phyloP scores from a whole-genome alignment of 768 basidiomycete genomes.

The Auricularia sp. region DNA sequence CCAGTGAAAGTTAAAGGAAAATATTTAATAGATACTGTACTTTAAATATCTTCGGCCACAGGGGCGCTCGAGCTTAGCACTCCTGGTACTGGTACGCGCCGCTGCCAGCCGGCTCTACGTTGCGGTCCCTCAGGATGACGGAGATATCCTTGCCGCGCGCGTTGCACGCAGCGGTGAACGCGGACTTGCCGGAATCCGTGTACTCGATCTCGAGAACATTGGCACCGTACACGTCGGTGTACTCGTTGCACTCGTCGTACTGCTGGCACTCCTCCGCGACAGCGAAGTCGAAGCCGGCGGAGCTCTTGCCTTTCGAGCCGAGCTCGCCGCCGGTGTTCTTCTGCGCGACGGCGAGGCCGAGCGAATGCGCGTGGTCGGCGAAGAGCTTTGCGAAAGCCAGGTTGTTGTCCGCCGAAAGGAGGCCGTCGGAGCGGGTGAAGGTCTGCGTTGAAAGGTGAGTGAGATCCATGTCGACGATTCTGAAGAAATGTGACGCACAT shows the following conservation, averaged over 20 bases:
- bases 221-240: not conserved
- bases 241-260: not conserved
- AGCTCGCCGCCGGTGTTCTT: not conserved
- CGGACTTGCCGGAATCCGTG: not conserved
- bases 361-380: not conserved
- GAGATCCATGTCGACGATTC: not conserved
- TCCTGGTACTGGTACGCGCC: not conserved
- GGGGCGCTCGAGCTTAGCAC: not conserved
- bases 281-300: not conserved
- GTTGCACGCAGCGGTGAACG: not conserved
- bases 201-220: not conserved
- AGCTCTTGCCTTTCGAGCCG: not conserved
- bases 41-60: too few species aligned
- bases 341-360: conserved; percentile 1
- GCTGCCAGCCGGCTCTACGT: not conserved
- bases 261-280: not conserved
- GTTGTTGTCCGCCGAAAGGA: not conserved
- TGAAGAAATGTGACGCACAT: not conserved
- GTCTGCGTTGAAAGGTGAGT: not conserved
- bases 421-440: not conserved
- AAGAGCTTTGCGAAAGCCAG: not conserved
- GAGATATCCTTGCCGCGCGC: not conserved
- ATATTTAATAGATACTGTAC: too few species aligned
- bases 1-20: too few species aligned
- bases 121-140: not conserved